phyloP scores from a whole-genome alignment of 177 flowering plant species.

The Vitis hybrid region DNA sequence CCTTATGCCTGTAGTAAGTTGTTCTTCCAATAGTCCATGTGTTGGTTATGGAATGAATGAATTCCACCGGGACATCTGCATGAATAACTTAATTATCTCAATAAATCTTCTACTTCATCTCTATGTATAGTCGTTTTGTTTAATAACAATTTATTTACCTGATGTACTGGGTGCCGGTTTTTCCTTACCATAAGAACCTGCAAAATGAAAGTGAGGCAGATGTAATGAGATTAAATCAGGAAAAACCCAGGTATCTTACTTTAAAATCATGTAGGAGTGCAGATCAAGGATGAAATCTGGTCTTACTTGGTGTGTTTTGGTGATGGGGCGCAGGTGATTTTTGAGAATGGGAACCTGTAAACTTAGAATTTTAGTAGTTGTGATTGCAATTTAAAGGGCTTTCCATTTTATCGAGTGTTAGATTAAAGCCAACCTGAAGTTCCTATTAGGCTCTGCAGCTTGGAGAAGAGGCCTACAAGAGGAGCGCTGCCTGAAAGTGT shows the following conservation, averaged over 20 bases:
- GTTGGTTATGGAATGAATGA: constrained; percentile 62
- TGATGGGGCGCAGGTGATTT: constrained; percentile 10
- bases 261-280: no score
- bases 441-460: constrained; percentile 34
- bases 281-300: not conserved
- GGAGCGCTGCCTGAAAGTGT: constrained; percentile 60
- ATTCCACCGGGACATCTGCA: constrained; percentile 57
- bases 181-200: constrained; percentile 18
- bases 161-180: constrained; percentile 14
- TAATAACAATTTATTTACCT: constrained; percentile 10
- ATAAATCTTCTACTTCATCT: no score
- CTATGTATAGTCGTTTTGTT: no score
- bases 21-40: constrained; percentile 46
- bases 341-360: constrained; percentile 13
- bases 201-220: no score
- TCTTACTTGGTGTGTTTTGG: constrained; percentile 14
- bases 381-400: no score
- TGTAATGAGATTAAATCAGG: no score
- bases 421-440: constrained; percentile 20
- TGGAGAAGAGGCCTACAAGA: constrained; percentile 73
- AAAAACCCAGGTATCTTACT: no score
- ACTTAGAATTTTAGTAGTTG: not conserved
- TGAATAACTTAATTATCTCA: not conserved
- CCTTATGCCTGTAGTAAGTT: constrained; percentile 66
- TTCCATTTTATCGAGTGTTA: no score